Percentiles rank a stretch among this genome's conserved stretches.
Evolutionary conservation across 1,284 basidiomycete genomes (phyloP).

Genomic region (Ceratobasidium sp.): DNA sequence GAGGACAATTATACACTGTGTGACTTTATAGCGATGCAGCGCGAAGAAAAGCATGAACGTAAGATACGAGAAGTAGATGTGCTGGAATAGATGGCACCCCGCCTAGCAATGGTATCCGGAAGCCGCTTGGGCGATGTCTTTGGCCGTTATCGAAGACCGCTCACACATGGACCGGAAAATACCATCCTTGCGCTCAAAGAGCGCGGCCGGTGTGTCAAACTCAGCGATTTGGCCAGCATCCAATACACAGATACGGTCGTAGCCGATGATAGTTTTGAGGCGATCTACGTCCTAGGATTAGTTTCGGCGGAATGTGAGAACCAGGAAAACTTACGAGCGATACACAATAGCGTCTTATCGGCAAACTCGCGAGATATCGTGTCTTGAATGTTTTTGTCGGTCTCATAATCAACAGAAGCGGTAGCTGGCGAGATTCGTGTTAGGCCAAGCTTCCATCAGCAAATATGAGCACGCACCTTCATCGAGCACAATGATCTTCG

Average conservation of each 20-base stretch:
- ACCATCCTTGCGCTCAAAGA: conserved; percentile 65
- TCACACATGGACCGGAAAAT: conserved; percentile 75
- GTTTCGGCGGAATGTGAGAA: not conserved
- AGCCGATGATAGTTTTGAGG: conserved; percentile 51
- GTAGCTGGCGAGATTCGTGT: conserved; percentile 34
- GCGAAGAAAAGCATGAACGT: too few species aligned
- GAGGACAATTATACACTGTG: too few species aligned
- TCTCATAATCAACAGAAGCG: conserved; percentile 82
- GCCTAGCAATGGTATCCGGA: not conserved
- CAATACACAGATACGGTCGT: conserved; percentile 58
- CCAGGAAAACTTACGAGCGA: conserved; percentile 57
- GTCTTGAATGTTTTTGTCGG: conserved; percentile 83
- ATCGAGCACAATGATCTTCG: conserved; percentile 78
- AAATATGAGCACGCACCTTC: conserved; percentile 63
- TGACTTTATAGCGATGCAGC: too few species aligned
- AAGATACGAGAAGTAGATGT: too few species aligned
- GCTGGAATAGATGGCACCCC: too few species aligned
- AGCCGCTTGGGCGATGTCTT: conserved; percentile 24
- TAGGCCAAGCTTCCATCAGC: not conserved
- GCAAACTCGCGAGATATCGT: conserved; percentile 86
- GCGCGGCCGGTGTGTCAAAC: conserved; percentile 70
- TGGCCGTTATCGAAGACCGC: conserved; percentile 50
- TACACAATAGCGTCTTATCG: conserved; percentile 80
- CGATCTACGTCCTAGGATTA: conserved; percentile 35
- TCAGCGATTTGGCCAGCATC: conserved; percentile 58